phyloP scores from a whole-genome alignment of 2,329 filamentous ascomycete species.

The Exophiala sp. region DNA sequence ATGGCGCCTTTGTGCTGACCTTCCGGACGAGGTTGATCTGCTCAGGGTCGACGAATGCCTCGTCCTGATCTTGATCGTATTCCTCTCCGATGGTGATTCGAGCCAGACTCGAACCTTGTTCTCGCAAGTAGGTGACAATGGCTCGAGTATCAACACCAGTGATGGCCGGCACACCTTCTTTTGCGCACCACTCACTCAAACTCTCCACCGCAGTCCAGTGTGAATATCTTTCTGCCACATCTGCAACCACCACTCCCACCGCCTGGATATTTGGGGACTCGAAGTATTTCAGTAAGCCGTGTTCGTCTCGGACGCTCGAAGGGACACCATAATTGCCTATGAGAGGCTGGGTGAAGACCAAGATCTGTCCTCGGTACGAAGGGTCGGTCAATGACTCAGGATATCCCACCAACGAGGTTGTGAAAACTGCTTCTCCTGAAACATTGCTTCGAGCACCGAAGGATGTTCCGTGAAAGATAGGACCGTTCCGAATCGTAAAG shows the following conservation, averaged over 20 bases:
- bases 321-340: constrained; percentile 99
- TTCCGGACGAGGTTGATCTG: constrained; percentile 95
- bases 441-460: constrained; percentile 97
- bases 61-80: constrained; percentile 97
- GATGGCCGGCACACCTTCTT: constrained; percentile 93
- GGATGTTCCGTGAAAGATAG: constrained; percentile 92
- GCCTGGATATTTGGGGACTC: constrained; percentile 98
- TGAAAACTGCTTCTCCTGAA: constrained; percentile 97
- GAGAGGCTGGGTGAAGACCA: constrained; percentile 96
- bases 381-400: constrained; percentile 78
- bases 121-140: constrained; percentile 91
- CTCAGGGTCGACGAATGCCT: constrained; percentile 90
- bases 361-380: constrained; percentile 75
- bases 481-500: constrained; percentile 93
- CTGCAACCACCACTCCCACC: constrained; percentile 89
- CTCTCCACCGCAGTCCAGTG: constrained; percentile 99
- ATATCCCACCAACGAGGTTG: constrained; percentile 94
- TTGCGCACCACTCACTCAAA: constrained; percentile 87
- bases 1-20: constrained; percentile 96
- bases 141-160: constrained; percentile 95
- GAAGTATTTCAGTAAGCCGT: constrained; percentile 93
- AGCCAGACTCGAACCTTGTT: constrained; percentile 93
- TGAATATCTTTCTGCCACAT: constrained; percentile 89
- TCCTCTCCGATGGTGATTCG: constrained; percentile 93
- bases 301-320: constrained; percentile 76